Percentiles rank a stretch among this genome's conserved stretches.
Evolutionary conservation across 1,139 yeast genomes (phyloP).

Genomic region (Suhomyces atakaporum): DNA sequence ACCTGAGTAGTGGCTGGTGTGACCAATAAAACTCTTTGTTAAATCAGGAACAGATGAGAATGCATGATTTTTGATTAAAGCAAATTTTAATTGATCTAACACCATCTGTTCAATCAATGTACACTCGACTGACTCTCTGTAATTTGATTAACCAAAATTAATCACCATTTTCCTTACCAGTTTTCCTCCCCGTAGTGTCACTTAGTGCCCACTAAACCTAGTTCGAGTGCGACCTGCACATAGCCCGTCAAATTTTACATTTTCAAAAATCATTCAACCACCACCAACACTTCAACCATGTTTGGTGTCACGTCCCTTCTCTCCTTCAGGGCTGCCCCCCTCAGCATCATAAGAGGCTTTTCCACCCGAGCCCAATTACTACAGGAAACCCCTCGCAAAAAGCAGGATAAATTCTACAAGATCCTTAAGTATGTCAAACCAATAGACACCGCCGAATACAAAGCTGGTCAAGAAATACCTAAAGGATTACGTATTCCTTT

Average conservation of each 20-base stretch:
- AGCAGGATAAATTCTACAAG: slow-evolving; percentile 35
- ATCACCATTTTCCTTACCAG: too few relatives aligned
- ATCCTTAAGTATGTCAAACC: slow-evolving; percentile 43
- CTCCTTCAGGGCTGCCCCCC: slow-evolving; percentile 6
- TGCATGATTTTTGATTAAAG: too few relatives aligned
- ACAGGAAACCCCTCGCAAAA: slow-evolving; percentile 16
- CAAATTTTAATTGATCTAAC: too few relatives aligned
- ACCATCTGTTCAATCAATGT: too few relatives aligned
- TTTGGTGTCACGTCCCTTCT: slow-evolving; percentile 8
- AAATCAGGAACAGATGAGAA: too few relatives aligned
- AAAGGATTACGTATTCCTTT: slow-evolving; percentile 47
- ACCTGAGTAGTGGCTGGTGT: too few relatives aligned
- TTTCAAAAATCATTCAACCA: neutral
- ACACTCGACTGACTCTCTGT: too few relatives aligned
- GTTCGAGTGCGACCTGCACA: slow-evolving; percentile 1
- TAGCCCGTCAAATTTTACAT: slow-evolving; percentile 4
- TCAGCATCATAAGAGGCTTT: slow-evolving; percentile 7
- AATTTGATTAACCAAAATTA: too few relatives aligned
- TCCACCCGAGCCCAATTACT: slow-evolving; percentile 6
- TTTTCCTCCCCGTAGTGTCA: too few relatives aligned
- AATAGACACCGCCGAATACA: slow-evolving; percentile 36
- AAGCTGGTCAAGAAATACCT: slow-evolving; percentile 39
- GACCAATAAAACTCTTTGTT: too few relatives aligned
- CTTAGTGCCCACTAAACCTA: too few relatives aligned
- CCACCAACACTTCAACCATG: slow-evolving; percentile 3